Conservation (phyloP, 202 grass and related monocot species). For the Carex arenaria region DNA sequence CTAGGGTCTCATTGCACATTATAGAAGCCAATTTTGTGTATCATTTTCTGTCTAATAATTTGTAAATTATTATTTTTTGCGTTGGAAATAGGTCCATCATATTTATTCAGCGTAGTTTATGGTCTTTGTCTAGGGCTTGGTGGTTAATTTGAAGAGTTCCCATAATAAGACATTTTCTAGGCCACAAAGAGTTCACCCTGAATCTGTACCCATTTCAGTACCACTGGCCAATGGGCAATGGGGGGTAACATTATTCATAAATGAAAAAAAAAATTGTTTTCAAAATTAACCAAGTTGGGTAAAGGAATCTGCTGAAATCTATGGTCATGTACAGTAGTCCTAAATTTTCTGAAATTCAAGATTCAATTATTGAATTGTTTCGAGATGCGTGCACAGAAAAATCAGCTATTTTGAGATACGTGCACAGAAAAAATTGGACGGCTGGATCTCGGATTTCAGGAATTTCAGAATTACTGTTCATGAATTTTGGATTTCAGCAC, state of each 20-base stretch:
- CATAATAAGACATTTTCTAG: not conserved
- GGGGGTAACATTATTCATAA: not conserved
- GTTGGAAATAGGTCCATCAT: not conserved
- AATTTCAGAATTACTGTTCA: too few relatives aligned
- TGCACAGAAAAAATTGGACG: too few relatives aligned
- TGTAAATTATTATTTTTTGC: constrained; percentile 1
- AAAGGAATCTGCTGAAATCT: too few relatives aligned
- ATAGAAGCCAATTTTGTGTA: constrained; percentile 8
- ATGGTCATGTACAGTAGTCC: too few relatives aligned
- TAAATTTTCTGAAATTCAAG: too few relatives aligned
- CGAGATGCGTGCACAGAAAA: too few relatives aligned
- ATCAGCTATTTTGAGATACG: too few relatives aligned
- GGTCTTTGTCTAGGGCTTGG: not conserved
- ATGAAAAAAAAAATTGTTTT: not conserved
- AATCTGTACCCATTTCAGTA: not conserved
- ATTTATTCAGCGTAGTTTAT: not conserved
- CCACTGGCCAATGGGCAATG: not conserved
- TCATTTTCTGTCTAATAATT: constrained; percentile 19
- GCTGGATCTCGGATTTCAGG: too few relatives aligned
- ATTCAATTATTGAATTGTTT: too few relatives aligned
- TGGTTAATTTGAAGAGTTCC: not conserved
- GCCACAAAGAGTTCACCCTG: not conserved
- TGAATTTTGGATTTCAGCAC: too few relatives aligned
- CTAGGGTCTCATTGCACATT: constrained; percentile 53
- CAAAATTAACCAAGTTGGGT: not conserved